A percentile compares a stretch with the other conserved stretches of the same genome.
phyloP scores from a whole-genome alignment of 2,329 filamentous ascomycete genomes.

The Blastomyces gilchristii region DNA sequence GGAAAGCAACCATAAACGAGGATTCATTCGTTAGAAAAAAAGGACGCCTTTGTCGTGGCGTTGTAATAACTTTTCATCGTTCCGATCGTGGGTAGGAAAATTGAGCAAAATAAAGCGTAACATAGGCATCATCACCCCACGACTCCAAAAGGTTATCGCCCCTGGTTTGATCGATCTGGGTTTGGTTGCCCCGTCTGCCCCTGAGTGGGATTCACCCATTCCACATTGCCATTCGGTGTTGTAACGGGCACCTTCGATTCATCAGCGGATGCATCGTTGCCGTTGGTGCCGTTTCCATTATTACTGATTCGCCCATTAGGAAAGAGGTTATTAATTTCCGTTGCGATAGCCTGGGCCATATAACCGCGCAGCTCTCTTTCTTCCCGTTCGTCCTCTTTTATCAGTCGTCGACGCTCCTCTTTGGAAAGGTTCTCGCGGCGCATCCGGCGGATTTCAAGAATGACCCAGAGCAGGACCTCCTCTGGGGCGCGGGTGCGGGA shows the following conservation, averaged over 20 bases:
- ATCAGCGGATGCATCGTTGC: constrained; percentile 19
- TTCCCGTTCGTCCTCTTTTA: constrained; percentile 41
- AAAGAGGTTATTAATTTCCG: constrained; percentile 36
- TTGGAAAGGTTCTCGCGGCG: constrained; percentile 77
- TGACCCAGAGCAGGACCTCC: constrained; percentile 80
- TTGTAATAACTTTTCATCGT: not conserved
- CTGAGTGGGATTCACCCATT: constrained; percentile 25
- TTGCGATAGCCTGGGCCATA: constrained; percentile 36
- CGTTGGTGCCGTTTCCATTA: constrained; percentile 15
- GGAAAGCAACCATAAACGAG: not conserved
- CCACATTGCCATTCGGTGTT: constrained; percentile 25
- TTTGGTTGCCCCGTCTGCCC: constrained; percentile 22
- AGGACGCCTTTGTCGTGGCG: not conserved
- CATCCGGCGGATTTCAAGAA: constrained; percentile 79
- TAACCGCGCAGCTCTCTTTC: constrained; percentile 39
- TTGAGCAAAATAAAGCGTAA: not conserved
- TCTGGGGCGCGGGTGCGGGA: constrained; percentile 73
- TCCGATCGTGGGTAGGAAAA: constrained; percentile 1
- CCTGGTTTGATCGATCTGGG: constrained; percentile 26
- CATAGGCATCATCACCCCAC: not conserved
- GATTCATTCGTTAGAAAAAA: not conserved
- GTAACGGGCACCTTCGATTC: constrained; percentile 35
- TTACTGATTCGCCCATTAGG: constrained; percentile 18
- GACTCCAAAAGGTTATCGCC: constrained; percentile 20
- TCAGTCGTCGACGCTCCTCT: constrained; percentile 52